Conservation (phyloP, 176 grass and related monocot genomes). For the Melocanna baccifera region DNA sequence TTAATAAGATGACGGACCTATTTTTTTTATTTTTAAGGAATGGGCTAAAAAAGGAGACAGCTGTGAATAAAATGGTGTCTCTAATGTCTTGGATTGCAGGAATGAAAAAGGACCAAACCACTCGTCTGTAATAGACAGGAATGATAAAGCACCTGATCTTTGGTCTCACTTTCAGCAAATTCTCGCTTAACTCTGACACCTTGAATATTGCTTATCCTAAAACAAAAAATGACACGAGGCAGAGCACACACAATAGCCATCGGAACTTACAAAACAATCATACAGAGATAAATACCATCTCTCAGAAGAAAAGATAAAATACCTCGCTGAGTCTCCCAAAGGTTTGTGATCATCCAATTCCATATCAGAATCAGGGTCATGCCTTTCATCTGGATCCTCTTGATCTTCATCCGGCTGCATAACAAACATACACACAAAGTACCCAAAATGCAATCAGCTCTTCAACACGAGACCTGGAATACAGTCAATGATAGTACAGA, state of each 20-base stretch:
- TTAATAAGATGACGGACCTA: not conserved
- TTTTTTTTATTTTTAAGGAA: not conserved
- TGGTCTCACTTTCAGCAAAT: constrained; percentile 52
- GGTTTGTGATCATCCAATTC: constrained; percentile 51
- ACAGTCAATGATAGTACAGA: not conserved
- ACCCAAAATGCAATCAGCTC: constrained; percentile 34
- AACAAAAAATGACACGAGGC: not conserved
- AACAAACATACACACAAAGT: constrained; percentile 27
- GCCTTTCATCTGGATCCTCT: constrained; percentile 74
- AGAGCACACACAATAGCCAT: not conserved
- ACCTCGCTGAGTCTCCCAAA: constrained; percentile 50
- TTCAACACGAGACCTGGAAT: constrained; percentile 2
- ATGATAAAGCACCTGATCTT: constrained; percentile 56
- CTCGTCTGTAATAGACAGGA: not conserved
- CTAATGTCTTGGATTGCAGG: not conserved
- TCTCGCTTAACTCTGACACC: constrained; percentile 69
- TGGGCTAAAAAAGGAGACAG: not conserved
- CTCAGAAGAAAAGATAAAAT: not conserved
- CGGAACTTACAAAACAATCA: not conserved
- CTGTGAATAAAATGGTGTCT: not conserved
- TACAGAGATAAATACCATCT: not conserved
- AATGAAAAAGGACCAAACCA: not conserved
- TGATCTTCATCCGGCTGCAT: constrained; percentile 88
- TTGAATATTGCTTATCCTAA: constrained; percentile 55
- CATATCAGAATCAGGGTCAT: constrained; percentile 75